Evolutionary conservation across 495 filamentous ascomycete genomes (phyloP).

Genomic region (Sporormia fimetaria): DNA sequence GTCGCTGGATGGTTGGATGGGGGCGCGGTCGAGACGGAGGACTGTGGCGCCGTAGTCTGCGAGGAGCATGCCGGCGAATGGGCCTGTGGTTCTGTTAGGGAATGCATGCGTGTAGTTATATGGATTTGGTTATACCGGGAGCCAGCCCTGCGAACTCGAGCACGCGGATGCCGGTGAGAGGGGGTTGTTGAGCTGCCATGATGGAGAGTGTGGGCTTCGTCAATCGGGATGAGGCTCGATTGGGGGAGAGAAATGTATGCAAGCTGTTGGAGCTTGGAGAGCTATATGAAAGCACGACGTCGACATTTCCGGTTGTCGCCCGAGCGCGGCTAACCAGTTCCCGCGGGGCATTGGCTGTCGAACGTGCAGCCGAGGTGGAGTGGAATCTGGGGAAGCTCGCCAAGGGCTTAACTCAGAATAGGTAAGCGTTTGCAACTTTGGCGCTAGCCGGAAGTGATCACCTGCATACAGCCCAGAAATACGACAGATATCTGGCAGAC

Average conservation of each 20-base stretch:
- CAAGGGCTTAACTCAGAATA: neutral
- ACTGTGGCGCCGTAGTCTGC: conserved; percentile 81
- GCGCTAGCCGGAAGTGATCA: neutral
- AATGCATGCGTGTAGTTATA: neutral
- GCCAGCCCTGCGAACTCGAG: conserved; percentile 85
- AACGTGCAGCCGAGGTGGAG: conserved; percentile 13
- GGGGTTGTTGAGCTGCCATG: conserved; percentile 36
- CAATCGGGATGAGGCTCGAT: neutral
- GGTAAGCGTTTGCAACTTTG: neutral
- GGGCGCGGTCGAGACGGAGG: conserved; percentile 70
- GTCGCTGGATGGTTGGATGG: conserved; percentile 45
- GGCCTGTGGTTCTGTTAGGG: conserved; percentile 41
- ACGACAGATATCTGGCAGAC: no score
- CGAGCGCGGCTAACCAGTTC: conserved; percentile 13
- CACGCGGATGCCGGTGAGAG: conserved; percentile 65
- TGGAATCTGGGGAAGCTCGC: conserved; percentile 1
- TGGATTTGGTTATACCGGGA: conserved; percentile 46
- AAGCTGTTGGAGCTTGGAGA: conserved; percentile 1
- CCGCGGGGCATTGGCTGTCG: conserved; percentile 3
- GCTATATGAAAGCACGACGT: conserved; percentile 14
- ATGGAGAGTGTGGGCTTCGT: neutral
- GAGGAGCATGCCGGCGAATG: conserved; percentile 80
- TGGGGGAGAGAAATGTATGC: neutral
- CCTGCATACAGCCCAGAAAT: neutral
- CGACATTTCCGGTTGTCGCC: conserved; percentile 10